A percentile compares a stretch with the other conserved stretches of the same genome.
Evolutionary conservation across 2,329 filamentous ascomycete genomes (phyloP).

Genomic region (Amylocarpus encephaloides): DNA sequence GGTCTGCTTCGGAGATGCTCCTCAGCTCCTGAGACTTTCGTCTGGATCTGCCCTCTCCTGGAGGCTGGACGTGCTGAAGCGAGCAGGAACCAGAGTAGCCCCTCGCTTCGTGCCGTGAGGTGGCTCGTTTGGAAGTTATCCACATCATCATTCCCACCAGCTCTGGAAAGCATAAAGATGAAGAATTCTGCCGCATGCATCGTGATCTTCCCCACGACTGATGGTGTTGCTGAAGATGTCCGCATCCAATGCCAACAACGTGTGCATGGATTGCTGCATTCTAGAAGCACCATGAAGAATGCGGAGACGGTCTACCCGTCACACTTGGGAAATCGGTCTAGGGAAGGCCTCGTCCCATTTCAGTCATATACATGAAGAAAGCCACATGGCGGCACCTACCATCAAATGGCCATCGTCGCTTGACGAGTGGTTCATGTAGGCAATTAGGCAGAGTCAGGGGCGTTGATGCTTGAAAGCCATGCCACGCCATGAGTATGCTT

Average conservation of each 20-base stretch:
- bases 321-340: background rate
- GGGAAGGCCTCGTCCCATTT: constrained; percentile 1
- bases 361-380: background rate
- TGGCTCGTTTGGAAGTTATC: no score
- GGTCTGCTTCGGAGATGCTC: background rate
- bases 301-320: constrained; percentile 8
- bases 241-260: background rate
- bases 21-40: background rate
- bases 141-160: background rate
- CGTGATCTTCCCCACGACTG: background rate
- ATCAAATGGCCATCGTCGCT: constrained; percentile 1
- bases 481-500: constrained; percentile 3
- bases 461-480: constrained; percentile 9
- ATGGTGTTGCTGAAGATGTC: background rate
- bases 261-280: background rate
- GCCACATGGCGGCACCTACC: constrained; percentile 2
- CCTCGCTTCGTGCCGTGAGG: no score
- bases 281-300: background rate
- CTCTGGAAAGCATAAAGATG: background rate
- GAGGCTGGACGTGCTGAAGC: background rate
- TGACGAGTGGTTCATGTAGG: constrained; percentile 7
- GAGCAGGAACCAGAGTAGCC: no score
- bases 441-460: constrained; percentile 6
- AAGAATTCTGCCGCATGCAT: background rate
- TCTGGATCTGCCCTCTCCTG: background rate